These are phyloP conservation scores for Skeletonema costatum DNA, from an alignment of 108 stramenopile species.

Conservation along the genomic window DNA sequence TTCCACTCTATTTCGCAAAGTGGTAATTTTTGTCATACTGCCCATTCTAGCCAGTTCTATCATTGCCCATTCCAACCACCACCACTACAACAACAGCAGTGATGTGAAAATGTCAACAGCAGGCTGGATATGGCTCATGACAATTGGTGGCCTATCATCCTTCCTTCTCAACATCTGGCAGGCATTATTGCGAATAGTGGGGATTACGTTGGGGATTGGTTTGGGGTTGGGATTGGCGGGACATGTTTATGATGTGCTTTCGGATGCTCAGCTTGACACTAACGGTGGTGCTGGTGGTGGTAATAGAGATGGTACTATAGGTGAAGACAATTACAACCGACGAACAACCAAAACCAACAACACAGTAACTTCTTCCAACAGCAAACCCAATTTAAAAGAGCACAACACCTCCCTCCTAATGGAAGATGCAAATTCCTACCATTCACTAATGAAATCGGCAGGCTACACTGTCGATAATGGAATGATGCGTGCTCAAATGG, in stretches of 20 bases:
- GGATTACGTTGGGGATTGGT: constrained; percentile 64
- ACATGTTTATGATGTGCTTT: constrained; percentile 69
- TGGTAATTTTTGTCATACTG: background rate
- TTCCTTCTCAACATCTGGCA: constrained; percentile 15
- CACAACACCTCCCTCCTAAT: background rate
- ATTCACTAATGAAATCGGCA: constrained; percentile 32
- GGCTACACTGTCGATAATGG: constrained; percentile 32
- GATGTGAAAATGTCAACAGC: background rate
- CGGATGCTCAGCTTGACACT: constrained; percentile 21
- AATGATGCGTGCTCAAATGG: constrained; percentile 44
- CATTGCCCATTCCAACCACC: background rate
- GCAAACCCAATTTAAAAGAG: constrained; percentile 12
- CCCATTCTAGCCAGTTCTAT: background rate
- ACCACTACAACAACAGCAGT: background rate
- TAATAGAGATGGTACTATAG: too few species aligned
- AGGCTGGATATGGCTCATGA: background rate
- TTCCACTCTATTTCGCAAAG: background rate
- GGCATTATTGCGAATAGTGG: constrained; percentile 41
- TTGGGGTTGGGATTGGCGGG: constrained; percentile 74
- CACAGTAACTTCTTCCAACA: constrained; percentile 1
- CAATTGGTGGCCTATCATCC: background rate
- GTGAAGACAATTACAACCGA: too few species aligned
- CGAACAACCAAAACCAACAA: background rate
- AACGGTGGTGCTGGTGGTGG: too few species aligned
- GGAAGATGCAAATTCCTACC: constrained; percentile 46